These are phyloP conservation scores for Durotheca rogersii DNA, from an alignment of 495 filamentous ascomycete species.

Conservation along the genomic window DNA sequence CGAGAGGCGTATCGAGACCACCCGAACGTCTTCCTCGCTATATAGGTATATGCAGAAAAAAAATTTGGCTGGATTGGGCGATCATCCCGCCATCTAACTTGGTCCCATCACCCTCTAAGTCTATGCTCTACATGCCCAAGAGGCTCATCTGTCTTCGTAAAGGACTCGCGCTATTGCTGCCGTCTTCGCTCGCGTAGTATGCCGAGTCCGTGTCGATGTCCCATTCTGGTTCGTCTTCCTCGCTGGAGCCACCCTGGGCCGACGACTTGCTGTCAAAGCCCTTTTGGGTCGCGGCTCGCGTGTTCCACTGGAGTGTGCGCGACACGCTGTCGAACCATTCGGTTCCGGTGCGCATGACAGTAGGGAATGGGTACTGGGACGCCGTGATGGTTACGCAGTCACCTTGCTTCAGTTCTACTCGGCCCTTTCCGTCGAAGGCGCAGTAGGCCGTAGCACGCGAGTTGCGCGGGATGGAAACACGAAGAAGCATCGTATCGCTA, in stretches of 20 bases:
- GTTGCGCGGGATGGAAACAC: constrained; percentile 77
- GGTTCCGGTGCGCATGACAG: constrained; percentile 73
- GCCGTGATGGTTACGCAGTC: constrained; percentile 95
- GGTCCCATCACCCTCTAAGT: constrained; percentile 27
- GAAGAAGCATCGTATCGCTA: constrained; percentile 88
- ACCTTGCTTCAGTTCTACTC: constrained; percentile 84
- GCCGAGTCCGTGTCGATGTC: constrained; percentile 85
- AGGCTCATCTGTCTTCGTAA: constrained; percentile 69
- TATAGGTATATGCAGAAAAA: constrained; percentile 7
- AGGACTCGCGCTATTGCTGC: constrained; percentile 61
- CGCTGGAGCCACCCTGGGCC: constrained; percentile 35
- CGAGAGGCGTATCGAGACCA: constrained; percentile 13
- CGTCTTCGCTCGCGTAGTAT: constrained; percentile 63
- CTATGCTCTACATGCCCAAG: constrained; percentile 47
- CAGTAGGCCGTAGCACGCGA: constrained; percentile 92
- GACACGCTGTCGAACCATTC: constrained; percentile 96
- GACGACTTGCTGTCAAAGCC: constrained; percentile 59
- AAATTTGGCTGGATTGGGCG: constrained; percentile 8
- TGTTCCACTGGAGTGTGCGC: constrained; percentile 91
- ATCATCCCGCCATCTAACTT: constrained; percentile 20
- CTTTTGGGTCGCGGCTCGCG: constrained; percentile 81
- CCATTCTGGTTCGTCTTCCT: constrained; percentile 61
- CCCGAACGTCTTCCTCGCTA: constrained; percentile 16
- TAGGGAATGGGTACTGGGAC: constrained; percentile 93
- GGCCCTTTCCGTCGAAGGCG: constrained; percentile 93